Evolutionary conservation across 2,329 filamentous ascomycete genomes (phyloP), one percentile per base, ranked within the genome.

Genomic region (Paecilomyces sp.): DNA sequence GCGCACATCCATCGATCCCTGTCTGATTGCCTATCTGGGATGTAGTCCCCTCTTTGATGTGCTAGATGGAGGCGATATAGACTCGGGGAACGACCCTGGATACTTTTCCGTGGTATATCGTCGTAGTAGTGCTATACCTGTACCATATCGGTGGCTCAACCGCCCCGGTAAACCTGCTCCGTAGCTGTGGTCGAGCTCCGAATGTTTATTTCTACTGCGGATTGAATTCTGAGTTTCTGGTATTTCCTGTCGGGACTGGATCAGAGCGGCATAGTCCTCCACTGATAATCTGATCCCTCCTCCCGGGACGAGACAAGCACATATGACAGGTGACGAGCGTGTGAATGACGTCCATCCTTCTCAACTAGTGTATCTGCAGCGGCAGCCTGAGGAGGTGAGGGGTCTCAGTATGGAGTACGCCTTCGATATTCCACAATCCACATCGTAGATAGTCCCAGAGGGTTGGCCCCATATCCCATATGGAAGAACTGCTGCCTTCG

Each of bases 1-100:
- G 67, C 67, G 18, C 15, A 15, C 15, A 6, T 47, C 41, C n/a
- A 47, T 47, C n/a, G n/a, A 47, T 47, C n/a, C 64, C 65, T 55
- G 50, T 28, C 1, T 15, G 41, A 33, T 25, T n/a, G 15, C 53
- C 36, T 33, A 30, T 22, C n/a, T 54, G 47, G 31, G 41, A 13
- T 54, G n/a, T 18, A 9, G 41, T 47, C n/a, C n/a, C 41, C n/a
- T 47, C 41, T 33, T 47, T 47, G 41, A 47, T n/a, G 41, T 8
- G n/a, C 13, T 47, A n/a, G 41, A 47, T 15, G 9, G n/a, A 18
- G 18, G n/a, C 41, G 41, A 47, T 41, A 41, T n/a, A n/a, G 36
- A 41, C 5, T 41, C 34, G 34, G 34, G 34, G 33, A 36, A 13
- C 34, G 13, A 4, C 13, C 34, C 13, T 41, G 25, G 25, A 28